phyloP scores from a whole-genome alignment of 306 rosid genomes.

The Trichosanthes cucumerina region DNA sequence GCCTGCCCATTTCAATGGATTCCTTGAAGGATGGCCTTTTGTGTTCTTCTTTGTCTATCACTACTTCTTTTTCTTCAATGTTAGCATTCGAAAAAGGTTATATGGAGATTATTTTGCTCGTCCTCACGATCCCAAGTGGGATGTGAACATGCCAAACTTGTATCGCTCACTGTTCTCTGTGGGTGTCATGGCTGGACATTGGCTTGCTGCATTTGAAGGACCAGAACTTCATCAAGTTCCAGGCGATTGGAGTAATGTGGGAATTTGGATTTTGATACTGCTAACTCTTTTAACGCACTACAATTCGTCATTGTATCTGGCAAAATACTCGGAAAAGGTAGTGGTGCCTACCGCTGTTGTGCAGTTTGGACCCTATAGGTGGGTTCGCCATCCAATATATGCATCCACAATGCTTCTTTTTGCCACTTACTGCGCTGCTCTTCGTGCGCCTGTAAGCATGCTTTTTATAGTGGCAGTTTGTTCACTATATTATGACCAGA shows the following conservation, averaged over 20 bases:
- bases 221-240: slow-evolving; percentile 72
- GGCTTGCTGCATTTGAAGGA: slow-evolving; percentile 96
- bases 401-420: slow-evolving; percentile 70
- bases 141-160: slow-evolving; percentile 49
- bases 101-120: slow-evolving; percentile 73
- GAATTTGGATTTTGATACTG: slow-evolving; percentile 54
- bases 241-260: slow-evolving; percentile 63
- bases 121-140: slow-evolving; percentile 86
- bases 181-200: slow-evolving; percentile 64
- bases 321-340: slow-evolving; percentile 81
- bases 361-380: slow-evolving; percentile 90
- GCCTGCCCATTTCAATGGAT: slow-evolving; percentile 78
- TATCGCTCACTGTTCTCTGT: slow-evolving; percentile 49
- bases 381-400: slow-evolving; percentile 88
- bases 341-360: slow-evolving; percentile 84
- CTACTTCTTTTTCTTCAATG: slow-evolving; percentile 91
- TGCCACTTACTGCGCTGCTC: slow-evolving; percentile 54
- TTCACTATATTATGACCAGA: slow-evolving; percentile 68
- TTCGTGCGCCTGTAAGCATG: slow-evolving; percentile 67
- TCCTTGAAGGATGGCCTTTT: slow-evolving; percentile 91
- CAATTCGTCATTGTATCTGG: slow-evolving; percentile 73
- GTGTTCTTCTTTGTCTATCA: slow-evolving; percentile 81
- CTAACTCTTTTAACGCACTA: slow-evolving; percentile 61
- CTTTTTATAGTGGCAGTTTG: slow-evolving; percentile 55
- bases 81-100: slow-evolving; percentile 62